phyloP scores from a whole-genome alignment of 1,284 basidiomycete genomes.

The Boletus putidus region DNA sequence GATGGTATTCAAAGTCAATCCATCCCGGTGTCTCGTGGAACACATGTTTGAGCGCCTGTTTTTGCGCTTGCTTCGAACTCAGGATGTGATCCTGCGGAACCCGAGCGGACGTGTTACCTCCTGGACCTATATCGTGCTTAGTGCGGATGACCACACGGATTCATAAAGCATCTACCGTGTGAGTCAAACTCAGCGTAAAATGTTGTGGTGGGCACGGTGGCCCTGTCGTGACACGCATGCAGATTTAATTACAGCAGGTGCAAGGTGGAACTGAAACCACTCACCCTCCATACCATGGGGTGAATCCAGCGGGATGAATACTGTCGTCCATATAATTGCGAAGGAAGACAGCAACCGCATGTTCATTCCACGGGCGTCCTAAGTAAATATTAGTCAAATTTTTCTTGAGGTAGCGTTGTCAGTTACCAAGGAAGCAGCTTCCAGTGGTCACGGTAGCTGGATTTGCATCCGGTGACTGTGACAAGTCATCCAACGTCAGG shows the following conservation, averaged over 20 bases:
- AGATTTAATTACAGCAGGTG: neutral
- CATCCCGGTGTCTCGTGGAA: constrained; percentile 52
- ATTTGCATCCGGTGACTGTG: constrained; percentile 61
- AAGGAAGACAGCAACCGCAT: constrained; percentile 56
- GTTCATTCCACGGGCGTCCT: constrained; percentile 66
- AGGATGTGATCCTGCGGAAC: constrained; percentile 52
- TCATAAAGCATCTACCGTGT: constrained; percentile 39
- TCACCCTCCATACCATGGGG: constrained; percentile 37
- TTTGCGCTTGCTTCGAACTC: constrained; percentile 40
- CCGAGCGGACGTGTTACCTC: constrained; percentile 49
- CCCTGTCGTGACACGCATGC: constrained; percentile 35
- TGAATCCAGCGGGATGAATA: constrained; percentile 53
- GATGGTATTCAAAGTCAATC: constrained; percentile 55
- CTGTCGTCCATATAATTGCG: constrained; percentile 61
- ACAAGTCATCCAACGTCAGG: constrained; percentile 29
- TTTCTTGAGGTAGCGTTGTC: neutral
- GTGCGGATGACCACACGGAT: neutral
- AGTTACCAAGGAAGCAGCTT: constrained; percentile 52
- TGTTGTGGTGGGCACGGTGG: constrained; percentile 52
- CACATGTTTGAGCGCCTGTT: constrained; percentile 50
- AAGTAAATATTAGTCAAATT: neutral
- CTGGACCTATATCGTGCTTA: constrained; percentile 48
- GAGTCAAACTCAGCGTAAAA: constrained; percentile 63
- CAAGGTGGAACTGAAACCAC: neutral
- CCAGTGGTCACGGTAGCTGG: constrained; percentile 46